Evolutionary conservation across 441 rosid species (phyloP).

Genomic region (Melastoma candidum): DNA sequence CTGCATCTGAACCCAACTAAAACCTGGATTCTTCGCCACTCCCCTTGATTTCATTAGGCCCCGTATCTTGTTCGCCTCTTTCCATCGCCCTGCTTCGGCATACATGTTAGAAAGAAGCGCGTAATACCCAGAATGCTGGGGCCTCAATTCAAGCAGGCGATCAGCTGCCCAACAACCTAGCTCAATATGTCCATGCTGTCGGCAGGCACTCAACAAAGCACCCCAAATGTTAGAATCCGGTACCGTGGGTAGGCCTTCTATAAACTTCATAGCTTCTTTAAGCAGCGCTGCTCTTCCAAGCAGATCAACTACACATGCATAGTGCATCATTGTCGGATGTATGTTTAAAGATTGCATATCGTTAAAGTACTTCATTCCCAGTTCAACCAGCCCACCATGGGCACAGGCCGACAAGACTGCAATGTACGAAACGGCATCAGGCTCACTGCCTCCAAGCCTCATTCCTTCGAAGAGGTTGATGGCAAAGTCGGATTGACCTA

Average conservation of each 20-base stretch:
- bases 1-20: conserved; percentile 30
- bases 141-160: conserved; percentile 26
- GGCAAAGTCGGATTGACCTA: conserved; percentile 24
- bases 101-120: conserved; percentile 25
- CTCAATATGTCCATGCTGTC: conserved; percentile 27
- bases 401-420: conserved; percentile 35
- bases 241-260: conserved; percentile 18
- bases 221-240: conserved; percentile 34
- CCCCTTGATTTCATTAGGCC: conserved; percentile 30
- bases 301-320: conserved; percentile 39
- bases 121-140: conserved; percentile 30
- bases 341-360: conserved; percentile 24
- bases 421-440: conserved; percentile 30
- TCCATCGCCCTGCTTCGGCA: conserved; percentile 37
- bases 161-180: conserved; percentile 32
- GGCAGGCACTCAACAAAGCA: conserved; percentile 34
- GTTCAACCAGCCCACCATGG: conserved; percentile 32
- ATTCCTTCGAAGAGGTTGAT: conserved; percentile 25
- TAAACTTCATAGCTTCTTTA: conserved; percentile 25
- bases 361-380: conserved; percentile 27
- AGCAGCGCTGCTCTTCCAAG: conserved; percentile 26
- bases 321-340: conserved; percentile 27
- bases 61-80: conserved; percentile 28
- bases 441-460: conserved; percentile 21
- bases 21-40: conserved; percentile 29